phyloP scores from a whole-genome alignment of 2,329 filamentous ascomycete genomes.

The Coniochaeta pulveracea region DNA sequence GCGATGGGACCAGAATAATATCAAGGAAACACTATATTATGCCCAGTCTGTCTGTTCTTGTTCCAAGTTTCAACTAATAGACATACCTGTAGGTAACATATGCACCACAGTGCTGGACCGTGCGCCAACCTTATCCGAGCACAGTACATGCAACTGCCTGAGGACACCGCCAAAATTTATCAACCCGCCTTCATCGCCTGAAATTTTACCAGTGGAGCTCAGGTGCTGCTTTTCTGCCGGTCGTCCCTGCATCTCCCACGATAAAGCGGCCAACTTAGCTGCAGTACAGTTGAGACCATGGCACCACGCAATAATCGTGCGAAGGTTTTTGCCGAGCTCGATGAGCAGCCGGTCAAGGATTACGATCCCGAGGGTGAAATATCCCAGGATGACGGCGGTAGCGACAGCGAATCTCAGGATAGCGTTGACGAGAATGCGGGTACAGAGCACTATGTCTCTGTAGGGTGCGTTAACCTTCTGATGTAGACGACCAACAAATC shows the following conservation, averaged over 20 bases:
- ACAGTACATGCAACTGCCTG: slow-evolving; percentile 27
- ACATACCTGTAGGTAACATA: no score
- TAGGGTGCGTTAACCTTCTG: slow-evolving; percentile 41
- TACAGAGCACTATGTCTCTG: slow-evolving; percentile 76
- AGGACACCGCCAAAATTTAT: slow-evolving; percentile 40
- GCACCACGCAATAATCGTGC: slow-evolving; percentile 4
- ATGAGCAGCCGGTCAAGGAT: slow-evolving; percentile 54
- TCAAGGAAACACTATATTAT: no score
- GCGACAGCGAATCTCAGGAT: slow-evolving; percentile 33
- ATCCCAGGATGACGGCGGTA: slow-evolving; percentile 43
- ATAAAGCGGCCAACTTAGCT: background rate
- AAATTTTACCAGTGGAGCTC: slow-evolving; percentile 16
- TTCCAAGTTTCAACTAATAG: no score
- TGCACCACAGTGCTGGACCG: no score
- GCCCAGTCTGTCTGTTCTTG: no score
- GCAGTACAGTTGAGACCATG: no score
- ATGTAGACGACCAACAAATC: slow-evolving; percentile 3
- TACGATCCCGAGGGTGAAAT: slow-evolving; percentile 67
- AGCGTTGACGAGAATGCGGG: slow-evolving; percentile 45
- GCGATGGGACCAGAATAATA: no score
- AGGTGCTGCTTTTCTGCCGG: background rate
- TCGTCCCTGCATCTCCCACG: background rate
- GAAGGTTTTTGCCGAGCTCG: slow-evolving; percentile 17
- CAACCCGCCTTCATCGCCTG: slow-evolving; percentile 10
- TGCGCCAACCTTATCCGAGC: no score